phyloP scores from a whole-genome alignment of 257 asterid species.

The Przewalskia tangutica region DNA sequence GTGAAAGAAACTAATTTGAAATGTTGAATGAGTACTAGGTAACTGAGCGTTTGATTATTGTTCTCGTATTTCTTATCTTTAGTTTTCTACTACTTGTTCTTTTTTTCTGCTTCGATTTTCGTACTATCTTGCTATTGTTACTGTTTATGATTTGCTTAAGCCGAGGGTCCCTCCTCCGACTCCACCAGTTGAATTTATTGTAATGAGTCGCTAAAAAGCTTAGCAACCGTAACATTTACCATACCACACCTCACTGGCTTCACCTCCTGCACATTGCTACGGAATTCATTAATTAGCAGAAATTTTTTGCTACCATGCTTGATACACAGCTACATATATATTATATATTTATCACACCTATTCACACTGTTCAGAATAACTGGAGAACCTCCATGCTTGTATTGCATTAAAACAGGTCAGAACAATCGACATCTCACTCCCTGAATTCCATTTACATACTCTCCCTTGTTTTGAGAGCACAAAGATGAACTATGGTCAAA shows the following conservation, averaged over 20 bases:
- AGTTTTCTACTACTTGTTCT: too few relatives aligned
- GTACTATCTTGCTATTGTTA: too few relatives aligned
- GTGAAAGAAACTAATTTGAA: too few relatives aligned
- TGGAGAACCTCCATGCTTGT: not conserved
- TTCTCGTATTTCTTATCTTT: too few relatives aligned
- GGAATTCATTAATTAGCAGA: too few relatives aligned
- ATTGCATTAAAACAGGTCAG: not conserved
- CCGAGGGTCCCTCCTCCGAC: too few relatives aligned
- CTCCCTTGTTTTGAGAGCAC: not conserved
- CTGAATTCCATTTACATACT: not conserved
- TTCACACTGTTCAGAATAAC: not conserved
- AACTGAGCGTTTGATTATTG: too few relatives aligned
- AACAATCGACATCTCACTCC: not conserved
- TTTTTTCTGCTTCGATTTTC: too few relatives aligned
- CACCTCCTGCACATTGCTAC: too few relatives aligned
- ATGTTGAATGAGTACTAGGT: too few relatives aligned
- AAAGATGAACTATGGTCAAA: not conserved
- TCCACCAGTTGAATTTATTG: too few relatives aligned
- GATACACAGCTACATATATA: not conserved
- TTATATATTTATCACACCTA: not conserved
- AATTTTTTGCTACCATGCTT: not conserved
- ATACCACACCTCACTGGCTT: not conserved
- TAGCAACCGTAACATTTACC: not conserved
- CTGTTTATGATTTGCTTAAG: too few relatives aligned
- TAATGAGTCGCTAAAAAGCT: not conserved